A percentile compares a stretch with the other conserved stretches of the same genome.
Conservation (phyloP, 495 filamentous ascomycete genomes). For the Talaromyces trachyspermus region DNA sequence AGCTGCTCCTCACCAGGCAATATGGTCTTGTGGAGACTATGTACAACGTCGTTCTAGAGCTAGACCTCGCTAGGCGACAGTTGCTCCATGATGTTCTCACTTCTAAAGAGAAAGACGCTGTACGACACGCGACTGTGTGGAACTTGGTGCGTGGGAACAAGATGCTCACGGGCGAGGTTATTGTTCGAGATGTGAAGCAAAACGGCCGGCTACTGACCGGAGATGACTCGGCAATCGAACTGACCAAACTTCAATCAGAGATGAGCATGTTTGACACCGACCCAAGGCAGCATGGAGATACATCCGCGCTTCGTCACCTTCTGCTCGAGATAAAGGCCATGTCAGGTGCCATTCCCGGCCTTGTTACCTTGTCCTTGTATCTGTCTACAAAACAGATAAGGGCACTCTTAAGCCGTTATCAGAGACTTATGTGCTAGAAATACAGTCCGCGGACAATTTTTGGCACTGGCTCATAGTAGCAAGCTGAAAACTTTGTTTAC, state of each 20-base stretch:
- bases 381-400: slow-evolving; percentile 59
- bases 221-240: slow-evolving; percentile 86
- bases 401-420: slow-evolving; percentile 60
- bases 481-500: slow-evolving; percentile 82
- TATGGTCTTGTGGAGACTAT: slow-evolving; percentile 78
- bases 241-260: slow-evolving; percentile 83
- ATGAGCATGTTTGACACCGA: slow-evolving; percentile 90
- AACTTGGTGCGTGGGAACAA: slow-evolving; percentile 91
- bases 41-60: slow-evolving; percentile 64
- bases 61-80: slow-evolving; percentile 80
- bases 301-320: slow-evolving; percentile 72
- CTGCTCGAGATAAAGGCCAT: slow-evolving; percentile 77
- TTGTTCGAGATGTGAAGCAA: slow-evolving; percentile 80
- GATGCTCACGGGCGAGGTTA: slow-evolving; percentile 80
- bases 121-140: slow-evolving; percentile 88
- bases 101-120: slow-evolving; percentile 61
- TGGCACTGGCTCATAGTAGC: slow-evolving; percentile 46
- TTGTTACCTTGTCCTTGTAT: slow-evolving; percentile 71
- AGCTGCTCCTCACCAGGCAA: slow-evolving; percentile 73
- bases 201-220: slow-evolving; percentile 81
- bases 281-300: slow-evolving; percentile 58
- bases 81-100: slow-evolving; percentile 91
- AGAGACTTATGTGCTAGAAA: slow-evolving; percentile 74
- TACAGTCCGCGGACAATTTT: slow-evolving; percentile 64
- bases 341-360: slow-evolving; percentile 60